Evolutionary conservation across 2,329 filamentous ascomycete genomes (phyloP), one percentile per base, ranked within the genome.

Genomic region (Setomelanomma holmii): DNA sequence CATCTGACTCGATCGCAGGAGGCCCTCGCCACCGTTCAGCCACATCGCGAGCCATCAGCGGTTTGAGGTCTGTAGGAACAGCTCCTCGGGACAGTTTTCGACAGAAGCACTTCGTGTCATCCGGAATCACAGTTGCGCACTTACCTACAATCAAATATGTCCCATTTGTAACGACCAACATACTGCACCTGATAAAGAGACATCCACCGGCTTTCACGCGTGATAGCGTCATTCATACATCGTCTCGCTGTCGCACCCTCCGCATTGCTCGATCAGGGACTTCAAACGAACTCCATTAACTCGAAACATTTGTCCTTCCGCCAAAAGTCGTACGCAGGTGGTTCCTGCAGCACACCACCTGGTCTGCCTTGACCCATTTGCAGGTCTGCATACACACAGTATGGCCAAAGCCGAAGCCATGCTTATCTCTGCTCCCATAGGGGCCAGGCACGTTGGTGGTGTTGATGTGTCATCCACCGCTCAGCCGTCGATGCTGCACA

Each of bases 371-470:
- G 45, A 30, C 36, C 22, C 35, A 40, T 44, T 44, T 45, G 51
- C 50, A 41, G 49, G 8, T 14, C 38, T 22, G n/a, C 38, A 49
- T 35, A 56, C 41, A 24, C 35, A 40, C 44, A 51, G 41, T 41
- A 63, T 61, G 55, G 57, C 60, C 50, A 61, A 59, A 51, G 49
- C 63, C 16, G 71, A 63, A 55, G 38, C 59, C 27, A 53, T 57
- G 20, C 56, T 63, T 16, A 74, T 74, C 35, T 73, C 70, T 17
- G 53, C 53, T 7, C 71, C 70, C 5, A 71, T 71, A 51, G 63
- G 73, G 52, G 68, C 66, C 22, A 66, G 61, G 17, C 68, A 74
- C 55, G 64, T 73, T 7, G 59, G 63, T 44, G 71, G 70, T 23
- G 64, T 72, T 23, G 65, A 59, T 45, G 54, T 74, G 5, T 59